Conservation (phyloP, 202 grass and related monocot genomes). For the Alloteropsis angusta region DNA sequence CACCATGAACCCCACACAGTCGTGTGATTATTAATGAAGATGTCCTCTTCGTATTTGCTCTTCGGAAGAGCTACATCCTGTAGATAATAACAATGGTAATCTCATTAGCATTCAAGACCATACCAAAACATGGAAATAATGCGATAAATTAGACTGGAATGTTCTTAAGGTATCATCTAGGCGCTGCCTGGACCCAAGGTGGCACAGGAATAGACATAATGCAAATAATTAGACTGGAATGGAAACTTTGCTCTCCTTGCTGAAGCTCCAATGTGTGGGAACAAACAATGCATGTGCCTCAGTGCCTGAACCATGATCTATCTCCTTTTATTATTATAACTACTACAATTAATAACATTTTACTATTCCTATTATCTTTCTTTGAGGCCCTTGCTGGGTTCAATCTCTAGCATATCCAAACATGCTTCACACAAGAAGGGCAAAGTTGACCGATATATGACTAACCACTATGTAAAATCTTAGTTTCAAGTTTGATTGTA, state of each 20-base stretch:
- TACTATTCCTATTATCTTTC: background rate
- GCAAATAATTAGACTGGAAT: too few relatives aligned
- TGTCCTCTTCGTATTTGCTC: constrained; percentile 94
- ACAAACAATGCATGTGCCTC: too few relatives aligned
- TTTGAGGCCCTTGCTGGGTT: background rate
- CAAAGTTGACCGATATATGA: background rate
- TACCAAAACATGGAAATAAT: background rate
- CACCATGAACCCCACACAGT: constrained; percentile 97
- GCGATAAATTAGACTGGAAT: background rate
- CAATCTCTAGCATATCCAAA: background rate
- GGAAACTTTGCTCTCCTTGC: too few relatives aligned
- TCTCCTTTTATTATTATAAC: background rate
- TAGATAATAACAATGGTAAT: background rate
- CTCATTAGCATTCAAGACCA: background rate
- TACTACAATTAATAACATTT: background rate
- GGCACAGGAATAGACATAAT: too few relatives aligned
- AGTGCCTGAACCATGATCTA: background rate
- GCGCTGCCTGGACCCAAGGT: too few relatives aligned
- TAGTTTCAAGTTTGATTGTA: background rate
- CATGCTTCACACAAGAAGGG: background rate
- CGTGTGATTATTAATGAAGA: constrained; percentile 88
- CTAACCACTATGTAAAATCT: background rate
- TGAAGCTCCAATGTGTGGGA: too few relatives aligned
- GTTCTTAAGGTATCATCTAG: background rate
- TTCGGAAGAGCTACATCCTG: constrained; percentile 78